Base-by-base conservation (phyloP, 495 filamentous ascomycete species). In the Aspergillus ostianus region DNA sequence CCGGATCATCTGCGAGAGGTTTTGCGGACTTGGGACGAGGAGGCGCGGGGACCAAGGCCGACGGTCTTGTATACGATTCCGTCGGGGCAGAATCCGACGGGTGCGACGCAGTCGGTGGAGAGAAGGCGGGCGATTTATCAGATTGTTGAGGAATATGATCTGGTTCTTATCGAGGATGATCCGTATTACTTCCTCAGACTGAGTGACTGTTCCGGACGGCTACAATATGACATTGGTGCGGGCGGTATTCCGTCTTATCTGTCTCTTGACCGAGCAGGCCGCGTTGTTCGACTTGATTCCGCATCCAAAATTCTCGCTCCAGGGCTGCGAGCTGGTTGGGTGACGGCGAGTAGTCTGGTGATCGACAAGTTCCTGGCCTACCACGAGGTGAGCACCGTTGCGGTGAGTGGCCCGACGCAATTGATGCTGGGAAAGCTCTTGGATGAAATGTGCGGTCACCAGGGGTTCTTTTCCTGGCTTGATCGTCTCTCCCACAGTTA, bases 141-240 rank as follows among this genome's bases (percentile, higher is more conserved):
- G 0, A 79, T 93, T 18, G 82, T 81, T 50, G 80, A 84, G 65
- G 82, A 86, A 69, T 86, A 91, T 67, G 89, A 92, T 66, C 58
- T 93, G 27, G 82, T 82, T 64, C 88, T 93, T 67, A 65, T 93
- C 53, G 90, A 93, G 72, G 90, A 93, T 67, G 90, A 93, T 64
- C 90, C 90, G 20, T 92, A 92, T 58, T 82, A 55, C 44, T 67
- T 62, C 41, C 36, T 67, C 6, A 59, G 46, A 26, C 49, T 58
- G 49, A 18, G 50, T 1, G 36, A 41, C 15, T 5, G 13, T 10
- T 1, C 10, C 36, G 30, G 12, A 59, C 21, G 3, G 59, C 48
- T 64, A 0, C 57, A 21, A 21, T 29, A 54, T 47, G 32, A 36
- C n/a, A n/a, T n/a, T n/a, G n/a, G n/a, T n/a, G n/a, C n/a, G 12